These are phyloP conservation scores for Rhodosporidiobolus odoratus DNA, from an alignment of 768 basidiomycete species.

Conservation along the genomic window DNA sequence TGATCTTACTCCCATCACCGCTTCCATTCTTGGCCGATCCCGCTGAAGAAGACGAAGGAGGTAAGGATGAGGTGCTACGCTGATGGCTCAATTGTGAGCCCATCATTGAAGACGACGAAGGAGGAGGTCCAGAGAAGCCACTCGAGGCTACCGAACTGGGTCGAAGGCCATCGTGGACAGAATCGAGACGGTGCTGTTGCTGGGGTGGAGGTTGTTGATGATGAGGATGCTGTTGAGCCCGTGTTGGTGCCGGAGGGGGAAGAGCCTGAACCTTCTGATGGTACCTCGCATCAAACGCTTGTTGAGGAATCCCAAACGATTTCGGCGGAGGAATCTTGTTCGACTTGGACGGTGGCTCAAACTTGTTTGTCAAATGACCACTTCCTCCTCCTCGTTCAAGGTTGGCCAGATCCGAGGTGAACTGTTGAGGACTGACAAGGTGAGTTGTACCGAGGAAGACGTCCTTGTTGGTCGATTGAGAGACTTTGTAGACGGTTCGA, in stretches of 20 bases:
- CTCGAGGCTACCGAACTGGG: neutral
- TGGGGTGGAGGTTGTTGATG: neutral
- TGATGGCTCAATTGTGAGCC: neutral
- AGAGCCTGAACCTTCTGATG: constrained; percentile 18
- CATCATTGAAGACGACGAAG: neutral
- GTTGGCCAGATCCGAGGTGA: constrained; percentile 79
- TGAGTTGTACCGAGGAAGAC: constrained; percentile 93
- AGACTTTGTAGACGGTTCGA: constrained; percentile 76
- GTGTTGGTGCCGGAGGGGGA: neutral
- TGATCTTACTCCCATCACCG: constrained; percentile 29
- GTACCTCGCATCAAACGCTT: constrained; percentile 27
- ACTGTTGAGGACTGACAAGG: constrained; percentile 69
- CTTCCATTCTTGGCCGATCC: constrained; percentile 13
- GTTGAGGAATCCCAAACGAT: constrained; percentile 20
- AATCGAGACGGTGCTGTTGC: neutral
- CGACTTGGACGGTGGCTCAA: constrained; percentile 22
- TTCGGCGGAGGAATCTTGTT: constrained; percentile 6
- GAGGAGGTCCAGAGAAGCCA: neutral
- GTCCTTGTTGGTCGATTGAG: constrained; percentile 70
- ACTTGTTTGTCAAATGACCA: constrained; percentile 51
- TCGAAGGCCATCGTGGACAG: neutral
- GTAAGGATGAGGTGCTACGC: neutral
- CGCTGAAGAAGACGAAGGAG: neutral
- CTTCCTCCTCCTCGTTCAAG: constrained; percentile 85
- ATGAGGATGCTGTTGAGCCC: neutral